Conservation (phyloP, 2,329 filamentous ascomycete species). For the Penicillium nordicum region DNA sequence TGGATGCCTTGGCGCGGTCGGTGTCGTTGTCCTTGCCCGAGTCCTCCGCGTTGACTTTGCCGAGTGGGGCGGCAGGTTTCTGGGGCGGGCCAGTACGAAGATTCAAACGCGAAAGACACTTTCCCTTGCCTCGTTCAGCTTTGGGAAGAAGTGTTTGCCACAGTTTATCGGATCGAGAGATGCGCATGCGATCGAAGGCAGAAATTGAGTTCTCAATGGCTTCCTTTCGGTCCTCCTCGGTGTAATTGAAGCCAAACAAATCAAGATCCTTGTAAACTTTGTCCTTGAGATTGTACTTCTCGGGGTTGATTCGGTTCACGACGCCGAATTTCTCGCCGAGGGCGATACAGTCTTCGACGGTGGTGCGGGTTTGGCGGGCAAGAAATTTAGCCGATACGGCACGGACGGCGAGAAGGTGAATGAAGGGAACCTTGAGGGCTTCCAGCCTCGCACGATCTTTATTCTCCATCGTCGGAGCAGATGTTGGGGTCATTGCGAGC, state of each 20-base stretch:
- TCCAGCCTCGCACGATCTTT: conserved; percentile 41
- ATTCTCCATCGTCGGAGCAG: conserved; percentile 36
- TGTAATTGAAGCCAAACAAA: conserved; percentile 60
- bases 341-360: conserved; percentile 47
- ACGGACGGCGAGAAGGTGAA: conserved; percentile 54
- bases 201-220: conserved; percentile 62
- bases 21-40: conserved; percentile 38
- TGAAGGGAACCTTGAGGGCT: conserved; percentile 45
- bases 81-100: conserved; percentile 32
- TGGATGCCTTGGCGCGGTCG: conserved; percentile 31
- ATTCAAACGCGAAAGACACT: conserved; percentile 57
- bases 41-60: conserved; percentile 39
- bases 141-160: conserved; percentile 62
- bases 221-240: conserved; percentile 54
- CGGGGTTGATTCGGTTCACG: conserved; percentile 47
- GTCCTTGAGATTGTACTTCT: conserved; percentile 55
- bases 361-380: conserved; percentile 46
- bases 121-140: conserved; percentile 61
- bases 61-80: background rate
- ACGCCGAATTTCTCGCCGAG: conserved; percentile 54
- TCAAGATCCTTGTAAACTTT: conserved; percentile 61
- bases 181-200: conserved; percentile 60
- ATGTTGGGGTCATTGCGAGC: conserved; percentile 44
- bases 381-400: conserved; percentile 49
- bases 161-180: conserved; percentile 57